Evolutionary conservation across 2,329 filamentous ascomycete species (phyloP).

Genomic region (Alternaria gaisen): DNA sequence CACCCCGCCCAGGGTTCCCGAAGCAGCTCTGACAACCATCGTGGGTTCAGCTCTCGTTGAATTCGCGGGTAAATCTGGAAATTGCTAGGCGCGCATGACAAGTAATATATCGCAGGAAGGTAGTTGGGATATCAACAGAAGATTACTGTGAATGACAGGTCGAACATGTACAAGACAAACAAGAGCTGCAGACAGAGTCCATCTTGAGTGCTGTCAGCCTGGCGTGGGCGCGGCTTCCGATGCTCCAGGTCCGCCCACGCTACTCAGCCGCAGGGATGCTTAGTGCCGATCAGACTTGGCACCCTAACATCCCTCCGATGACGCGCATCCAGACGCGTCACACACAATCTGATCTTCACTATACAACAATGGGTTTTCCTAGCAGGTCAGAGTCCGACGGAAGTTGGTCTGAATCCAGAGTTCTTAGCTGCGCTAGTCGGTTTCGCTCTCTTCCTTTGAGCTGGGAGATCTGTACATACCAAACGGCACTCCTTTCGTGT

Average conservation of each 20-base stretch:
- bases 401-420: neutral
- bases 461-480: neutral
- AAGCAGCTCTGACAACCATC: constrained; percentile 18
- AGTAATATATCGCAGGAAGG: neutral
- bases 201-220: constrained; percentile 5
- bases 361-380: neutral
- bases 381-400: neutral
- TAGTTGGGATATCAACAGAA: neutral
- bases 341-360: neutral
- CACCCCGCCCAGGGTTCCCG: constrained; percentile 58
- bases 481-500: neutral
- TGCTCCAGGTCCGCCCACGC: neutral
- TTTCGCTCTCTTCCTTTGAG: neutral
- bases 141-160: neutral
- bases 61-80: neutral
- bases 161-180: neutral
- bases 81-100: neutral
- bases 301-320: neutral
- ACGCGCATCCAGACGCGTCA: constrained; percentile 3
- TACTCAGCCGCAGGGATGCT: neutral
- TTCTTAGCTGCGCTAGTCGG: neutral
- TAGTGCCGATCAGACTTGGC: constrained; percentile 1
- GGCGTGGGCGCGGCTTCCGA: neutral
- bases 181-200: neutral
- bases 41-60: neutral